Evolutionary conservation across 2,329 filamentous ascomycete species (phyloP).

Genomic region (Sclerotinia subarctica): DNA sequence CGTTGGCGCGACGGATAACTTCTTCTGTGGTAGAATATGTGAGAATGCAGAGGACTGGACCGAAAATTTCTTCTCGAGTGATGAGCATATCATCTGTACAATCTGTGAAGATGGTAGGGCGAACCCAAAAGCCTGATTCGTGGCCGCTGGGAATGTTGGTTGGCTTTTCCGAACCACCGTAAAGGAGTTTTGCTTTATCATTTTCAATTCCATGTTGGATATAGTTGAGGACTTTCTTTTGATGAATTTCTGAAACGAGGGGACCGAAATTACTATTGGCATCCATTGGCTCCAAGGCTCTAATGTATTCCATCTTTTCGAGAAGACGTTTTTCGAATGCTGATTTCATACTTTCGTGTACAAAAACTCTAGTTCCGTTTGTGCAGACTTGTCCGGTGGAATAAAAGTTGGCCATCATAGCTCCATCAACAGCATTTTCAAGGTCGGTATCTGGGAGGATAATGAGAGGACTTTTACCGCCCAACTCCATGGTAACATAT

Average conservation of each 20-base stretch:
- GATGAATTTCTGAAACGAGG: slow-evolving; percentile 70
- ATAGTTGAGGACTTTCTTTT: slow-evolving; percentile 74
- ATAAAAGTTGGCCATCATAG: slow-evolving; percentile 94
- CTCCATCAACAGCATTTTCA: slow-evolving; percentile 78
- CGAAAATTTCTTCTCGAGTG: slow-evolving; percentile 81
- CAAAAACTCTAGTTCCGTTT: slow-evolving; percentile 84
- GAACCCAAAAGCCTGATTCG: slow-evolving; percentile 73
- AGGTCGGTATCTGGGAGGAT: slow-evolving; percentile 77
- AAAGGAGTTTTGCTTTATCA: slow-evolving; percentile 72
- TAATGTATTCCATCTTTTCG: slow-evolving; percentile 66
- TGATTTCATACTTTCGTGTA: slow-evolving; percentile 62
- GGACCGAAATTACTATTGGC: slow-evolving; percentile 78
- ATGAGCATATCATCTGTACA: slow-evolving; percentile 82
- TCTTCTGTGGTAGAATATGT: slow-evolving; percentile 68
- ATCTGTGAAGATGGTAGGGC: slow-evolving; percentile 80
- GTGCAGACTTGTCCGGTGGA: slow-evolving; percentile 90
- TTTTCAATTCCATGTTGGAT: slow-evolving; percentile 70
- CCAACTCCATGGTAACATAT: slow-evolving; percentile 88
- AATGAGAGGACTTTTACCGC: slow-evolving; percentile 79
- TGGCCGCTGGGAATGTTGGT: slow-evolving; percentile 38
- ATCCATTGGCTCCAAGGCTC: slow-evolving; percentile 71
- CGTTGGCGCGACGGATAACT: slow-evolving; percentile 69
- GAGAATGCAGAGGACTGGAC: slow-evolving; percentile 80
- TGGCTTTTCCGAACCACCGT: slow-evolving; percentile 64
- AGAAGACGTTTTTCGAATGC: slow-evolving; percentile 67